Conservation (phyloP, 306 rosid species). For the Sicyos edulis region DNA sequence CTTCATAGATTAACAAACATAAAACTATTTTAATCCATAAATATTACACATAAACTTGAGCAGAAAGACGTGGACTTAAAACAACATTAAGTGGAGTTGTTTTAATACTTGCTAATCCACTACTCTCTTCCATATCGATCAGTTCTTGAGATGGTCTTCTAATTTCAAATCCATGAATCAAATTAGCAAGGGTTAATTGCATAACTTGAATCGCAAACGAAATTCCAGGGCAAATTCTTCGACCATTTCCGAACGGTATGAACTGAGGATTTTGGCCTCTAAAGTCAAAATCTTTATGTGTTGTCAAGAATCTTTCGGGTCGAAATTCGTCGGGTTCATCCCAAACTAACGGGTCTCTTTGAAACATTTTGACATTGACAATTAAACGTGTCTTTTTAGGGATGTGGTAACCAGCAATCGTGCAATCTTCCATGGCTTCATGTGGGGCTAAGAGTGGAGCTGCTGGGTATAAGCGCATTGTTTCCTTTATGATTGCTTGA, state of each 20-base stretch:
- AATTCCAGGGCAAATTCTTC: background rate
- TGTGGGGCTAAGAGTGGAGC: conserved; percentile 45
- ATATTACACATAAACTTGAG: background rate
- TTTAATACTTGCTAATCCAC: background rate
- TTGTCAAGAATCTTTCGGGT: conserved; percentile 43
- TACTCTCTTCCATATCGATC: background rate
- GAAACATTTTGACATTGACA: conserved; percentile 50
- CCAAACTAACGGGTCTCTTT: conserved; percentile 52
- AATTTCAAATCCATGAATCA: background rate
- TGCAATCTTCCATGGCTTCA: conserved; percentile 50
- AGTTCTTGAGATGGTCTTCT: background rate
- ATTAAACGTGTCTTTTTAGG: conserved; percentile 43
- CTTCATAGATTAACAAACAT: too few relatives aligned
- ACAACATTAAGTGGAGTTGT: background rate
- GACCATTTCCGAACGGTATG: background rate
- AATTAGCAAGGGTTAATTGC: background rate
- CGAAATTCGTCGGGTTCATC: conserved; percentile 33
- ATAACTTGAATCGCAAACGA: background rate
- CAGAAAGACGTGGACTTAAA: background rate
- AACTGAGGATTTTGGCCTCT: background rate
- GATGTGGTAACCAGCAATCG: conserved; percentile 39
- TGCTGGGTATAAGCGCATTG: conserved; percentile 45
- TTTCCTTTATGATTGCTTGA: conserved; percentile 48
- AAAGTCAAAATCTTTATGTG: background rate
- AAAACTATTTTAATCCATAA: too few relatives aligned